Conservation (phyloP, 148 eudicot species). For the Chenopodium formosanum region DNA sequence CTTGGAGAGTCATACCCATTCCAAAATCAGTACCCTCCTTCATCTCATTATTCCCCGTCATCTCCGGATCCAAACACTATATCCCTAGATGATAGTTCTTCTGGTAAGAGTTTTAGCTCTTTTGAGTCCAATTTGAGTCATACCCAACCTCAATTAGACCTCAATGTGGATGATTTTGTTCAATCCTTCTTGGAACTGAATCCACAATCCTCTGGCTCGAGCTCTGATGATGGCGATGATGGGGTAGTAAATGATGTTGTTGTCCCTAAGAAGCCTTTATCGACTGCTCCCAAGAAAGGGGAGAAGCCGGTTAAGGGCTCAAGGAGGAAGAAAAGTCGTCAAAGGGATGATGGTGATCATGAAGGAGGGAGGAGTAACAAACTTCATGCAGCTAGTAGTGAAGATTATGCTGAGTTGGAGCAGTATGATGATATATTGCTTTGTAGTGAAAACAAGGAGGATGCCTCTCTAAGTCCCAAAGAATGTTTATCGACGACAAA, state of each 20-base stretch:
- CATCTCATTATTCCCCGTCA: neutral
- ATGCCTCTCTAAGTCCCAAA: neutral
- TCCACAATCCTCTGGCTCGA: constrained; percentile 17
- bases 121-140: constrained; percentile 13
- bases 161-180: constrained; percentile 2
- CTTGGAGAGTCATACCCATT: constrained; percentile 33
- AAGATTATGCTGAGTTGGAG: constrained; percentile 40
- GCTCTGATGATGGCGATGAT: constrained; percentile 1
- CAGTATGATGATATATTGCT: constrained; percentile 57
- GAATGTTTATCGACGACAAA: neutral
- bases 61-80: neutral
- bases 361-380: constrained; percentile 39
- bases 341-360: constrained; percentile 30
- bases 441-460: constrained; percentile 20
- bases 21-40: constrained; percentile 13
- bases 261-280: neutral
- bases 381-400: constrained; percentile 40
- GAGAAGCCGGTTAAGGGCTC: constrained; percentile 25
- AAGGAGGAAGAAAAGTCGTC: constrained; percentile 42
- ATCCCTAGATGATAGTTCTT: constrained; percentile 19
- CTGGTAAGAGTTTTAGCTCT: constrained; percentile 19
- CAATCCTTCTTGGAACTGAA: constrained; percentile 17
- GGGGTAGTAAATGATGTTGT: neutral
- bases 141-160: constrained; percentile 11
- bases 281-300: neutral